Base-by-base conservation (phyloP, 305 asterid genomes). In the Nicotiana rustica region DNA sequence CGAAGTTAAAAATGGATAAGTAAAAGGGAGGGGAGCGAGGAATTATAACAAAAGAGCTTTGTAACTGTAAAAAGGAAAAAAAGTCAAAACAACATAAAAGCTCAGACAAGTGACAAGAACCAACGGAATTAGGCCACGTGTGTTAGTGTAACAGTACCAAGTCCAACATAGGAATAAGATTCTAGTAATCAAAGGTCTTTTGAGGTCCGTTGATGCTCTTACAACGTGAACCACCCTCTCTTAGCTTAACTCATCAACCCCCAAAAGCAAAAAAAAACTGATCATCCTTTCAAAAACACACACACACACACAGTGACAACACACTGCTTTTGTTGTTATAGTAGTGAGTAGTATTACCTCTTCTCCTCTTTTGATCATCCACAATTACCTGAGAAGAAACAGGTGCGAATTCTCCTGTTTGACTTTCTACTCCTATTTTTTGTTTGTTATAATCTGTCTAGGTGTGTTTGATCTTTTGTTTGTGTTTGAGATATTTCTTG, bases 131-230 rank as follows among this genome's bases (percentile, higher is more conserved):
- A n/a, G 1, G 65, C 64, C 41, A 76, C 64, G n/a, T 76, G 49
- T 55, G 3, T 3, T 31, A 9, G 3, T 6, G 4, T 2, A 55
- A 12, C 80, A 76, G 80, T 76, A 31, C n/a, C n/a, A 76, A 76
- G 67, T 76, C 67, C 33, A 76, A 76, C 66, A 76, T 55, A 76
- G 31, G 80, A 76, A 76, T 76, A 4, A 7, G 80, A 76, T 76
- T 76, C 80, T 76, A 65, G n/a, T 47, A 31, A 76, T 31, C 80
- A 4, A 55, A 5, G n/a, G 44, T 66, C 47, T 38, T 31, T 64
- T 21, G 7, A 8, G 25, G 38, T 55, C 52, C 29, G 18, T 76
- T 55, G 33, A 56, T 56, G 19, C 80, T 76, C 67, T 13, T 13
- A 73, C 62, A 31, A 49, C 41, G 33, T 61, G 67, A 61, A 61